phyloP scores from a whole-genome alignment of 2,329 filamentous ascomycete genomes.

The Fusarium protoensiforme region DNA sequence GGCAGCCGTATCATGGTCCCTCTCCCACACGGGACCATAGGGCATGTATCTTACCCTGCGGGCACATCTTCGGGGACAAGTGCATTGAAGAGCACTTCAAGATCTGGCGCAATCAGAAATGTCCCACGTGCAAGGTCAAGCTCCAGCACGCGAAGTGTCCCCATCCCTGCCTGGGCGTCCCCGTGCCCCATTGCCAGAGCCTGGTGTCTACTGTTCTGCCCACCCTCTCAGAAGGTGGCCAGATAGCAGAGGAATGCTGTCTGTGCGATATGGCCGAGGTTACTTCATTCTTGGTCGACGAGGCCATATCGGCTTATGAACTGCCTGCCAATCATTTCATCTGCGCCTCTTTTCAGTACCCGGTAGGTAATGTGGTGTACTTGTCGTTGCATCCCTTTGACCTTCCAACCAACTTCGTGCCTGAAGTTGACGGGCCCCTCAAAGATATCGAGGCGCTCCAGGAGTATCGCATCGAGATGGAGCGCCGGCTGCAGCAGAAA shows the following conservation, averaged over 20 bases:
- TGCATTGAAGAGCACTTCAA: neutral
- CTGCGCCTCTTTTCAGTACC: no score
- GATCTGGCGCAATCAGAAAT: neutral
- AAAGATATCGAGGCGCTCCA: neutral
- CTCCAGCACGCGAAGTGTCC: neutral
- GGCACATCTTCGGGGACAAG: constrained; percentile 13
- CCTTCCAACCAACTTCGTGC: no score
- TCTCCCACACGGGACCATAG: neutral
- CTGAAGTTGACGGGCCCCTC: neutral
- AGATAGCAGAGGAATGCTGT: neutral
- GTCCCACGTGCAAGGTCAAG: neutral
- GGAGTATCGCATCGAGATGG: neutral
- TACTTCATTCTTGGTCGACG: neutral
- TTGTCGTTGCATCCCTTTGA: no score
- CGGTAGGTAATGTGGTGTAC: no score
- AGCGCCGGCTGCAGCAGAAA: neutral
- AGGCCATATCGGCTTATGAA: neutral
- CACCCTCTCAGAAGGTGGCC: neutral
- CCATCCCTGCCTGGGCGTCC: neutral
- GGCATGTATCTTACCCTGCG: constrained; percentile 4
- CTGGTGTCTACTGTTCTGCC: neutral
- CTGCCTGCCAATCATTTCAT: neutral
- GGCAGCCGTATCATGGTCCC: neutral
- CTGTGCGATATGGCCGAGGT: neutral
- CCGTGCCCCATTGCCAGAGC: neutral